Evolutionary conservation across 345 rosid species (phyloP).

Genomic region (Xanthoceras sorbifolium): DNA sequence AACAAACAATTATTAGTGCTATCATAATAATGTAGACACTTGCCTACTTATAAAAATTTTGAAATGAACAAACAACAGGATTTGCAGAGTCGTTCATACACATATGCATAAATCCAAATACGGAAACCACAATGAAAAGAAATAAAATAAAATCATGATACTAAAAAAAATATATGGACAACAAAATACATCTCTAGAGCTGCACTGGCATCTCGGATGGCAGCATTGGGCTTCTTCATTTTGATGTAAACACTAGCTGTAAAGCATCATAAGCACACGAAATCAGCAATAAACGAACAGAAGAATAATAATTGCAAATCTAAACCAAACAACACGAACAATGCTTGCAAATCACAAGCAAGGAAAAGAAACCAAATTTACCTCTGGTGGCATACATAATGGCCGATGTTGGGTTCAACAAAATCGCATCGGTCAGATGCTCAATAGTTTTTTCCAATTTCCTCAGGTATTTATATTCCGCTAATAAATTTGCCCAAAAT

Average conservation of each 20-base stretch:
- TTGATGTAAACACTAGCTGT: slow-evolving; percentile 90
- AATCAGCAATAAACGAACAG: background rate
- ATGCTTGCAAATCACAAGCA: background rate
- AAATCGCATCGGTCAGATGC: slow-evolving; percentile 74
- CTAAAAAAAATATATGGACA: background rate
- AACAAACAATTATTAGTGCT: background rate
- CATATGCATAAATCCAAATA: background rate
- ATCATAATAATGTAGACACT: background rate
- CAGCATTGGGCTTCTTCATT: slow-evolving; percentile 97
- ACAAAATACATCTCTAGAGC: slow-evolving; percentile 73
- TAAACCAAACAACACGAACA: background rate
- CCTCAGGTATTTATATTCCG: background rate
- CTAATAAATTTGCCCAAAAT: background rate
- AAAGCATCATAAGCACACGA: slow-evolving; percentile 21
- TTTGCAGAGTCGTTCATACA: background rate
- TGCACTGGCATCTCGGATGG: slow-evolving; percentile 86
- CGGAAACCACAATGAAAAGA: background rate
- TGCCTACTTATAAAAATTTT: no score
- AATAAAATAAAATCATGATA: background rate
- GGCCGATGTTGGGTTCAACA: slow-evolving; percentile 82
- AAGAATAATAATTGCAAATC: background rate
- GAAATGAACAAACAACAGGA: background rate
- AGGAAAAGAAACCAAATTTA: slow-evolving; percentile 21
- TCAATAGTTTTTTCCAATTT: slow-evolving; percentile 80
- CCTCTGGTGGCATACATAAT: slow-evolving; percentile 95